Evolutionary conservation across 2,329 filamentous ascomycete species (phyloP).

Genomic region (Pochonia chlamydosporia): DNA sequence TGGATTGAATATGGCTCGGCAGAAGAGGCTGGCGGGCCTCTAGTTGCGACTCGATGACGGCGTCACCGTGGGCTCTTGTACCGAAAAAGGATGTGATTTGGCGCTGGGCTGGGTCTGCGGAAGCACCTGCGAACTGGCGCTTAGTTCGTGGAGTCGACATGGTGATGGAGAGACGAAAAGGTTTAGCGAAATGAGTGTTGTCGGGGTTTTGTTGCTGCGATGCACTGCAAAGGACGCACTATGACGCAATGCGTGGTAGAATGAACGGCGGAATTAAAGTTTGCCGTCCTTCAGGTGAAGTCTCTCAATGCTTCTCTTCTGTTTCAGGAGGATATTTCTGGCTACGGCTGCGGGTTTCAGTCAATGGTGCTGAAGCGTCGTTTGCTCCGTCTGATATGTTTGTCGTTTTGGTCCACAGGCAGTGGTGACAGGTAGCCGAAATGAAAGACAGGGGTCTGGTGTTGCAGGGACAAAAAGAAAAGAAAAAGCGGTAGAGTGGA

Average conservation of each 20-base stretch:
- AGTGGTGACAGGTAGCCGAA: too few species aligned
- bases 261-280: too few species aligned
- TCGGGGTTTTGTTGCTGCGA: too few species aligned
- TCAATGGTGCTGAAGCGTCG: neutral
- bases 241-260: too few species aligned
- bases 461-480: neutral
- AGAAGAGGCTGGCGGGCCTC: slow-evolving; percentile 40
- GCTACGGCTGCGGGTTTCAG: neutral
- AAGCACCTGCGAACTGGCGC: slow-evolving; percentile 55
- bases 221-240: too few species aligned
- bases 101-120: slow-evolving; percentile 52
- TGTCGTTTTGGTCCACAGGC: neutral
- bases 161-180: slow-evolving; percentile 9
- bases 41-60: slow-evolving; percentile 16
- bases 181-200: neutral
- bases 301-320: too few species aligned
- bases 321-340: too few species aligned
- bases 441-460: too few species aligned
- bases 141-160: slow-evolving; percentile 54
- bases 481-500: slow-evolving; percentile 7
- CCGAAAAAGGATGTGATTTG: slow-evolving; percentile 61
- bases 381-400: too few species aligned
- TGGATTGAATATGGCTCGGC: slow-evolving; percentile 65
- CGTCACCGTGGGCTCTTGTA: slow-evolving; percentile 31
- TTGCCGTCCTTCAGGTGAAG: too few species aligned